Evolutionary conservation across 306 rosid species (phyloP).

Genomic region (Prunus campanulata): DNA sequence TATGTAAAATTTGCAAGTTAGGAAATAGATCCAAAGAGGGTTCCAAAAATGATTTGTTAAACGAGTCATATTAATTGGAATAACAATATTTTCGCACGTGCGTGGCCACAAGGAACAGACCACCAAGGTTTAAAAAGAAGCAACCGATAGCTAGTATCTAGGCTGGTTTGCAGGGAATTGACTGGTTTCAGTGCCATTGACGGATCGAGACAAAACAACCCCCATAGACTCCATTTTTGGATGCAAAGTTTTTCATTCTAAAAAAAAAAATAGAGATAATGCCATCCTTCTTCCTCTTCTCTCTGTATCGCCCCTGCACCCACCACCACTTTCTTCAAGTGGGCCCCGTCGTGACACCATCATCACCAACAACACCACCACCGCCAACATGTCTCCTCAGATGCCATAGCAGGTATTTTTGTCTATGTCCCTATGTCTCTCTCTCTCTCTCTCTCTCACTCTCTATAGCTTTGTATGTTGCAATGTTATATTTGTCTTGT

Average conservation of each 20-base stretch:
- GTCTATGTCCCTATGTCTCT: background rate
- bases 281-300: conserved; percentile 30
- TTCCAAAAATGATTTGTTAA: no score
- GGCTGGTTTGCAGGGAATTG: conserved; percentile 52
- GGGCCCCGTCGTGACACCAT: conserved; percentile 37
- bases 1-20: no score
- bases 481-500: conserved; percentile 47
- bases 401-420: conserved; percentile 52
- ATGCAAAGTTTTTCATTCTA: conserved; percentile 30
- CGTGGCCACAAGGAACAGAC: background rate
- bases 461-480: background rate
- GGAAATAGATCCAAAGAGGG: no score
- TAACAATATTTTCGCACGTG: background rate
- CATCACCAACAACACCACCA: conserved; percentile 27
- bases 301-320: conserved; percentile 24
- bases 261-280: conserved; percentile 17
- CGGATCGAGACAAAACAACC: conserved; percentile 34
- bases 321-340: conserved; percentile 36
- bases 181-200: conserved; percentile 42
- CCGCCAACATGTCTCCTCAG: conserved; percentile 39
- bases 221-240: conserved; percentile 19
- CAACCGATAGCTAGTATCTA: conserved; percentile 39
- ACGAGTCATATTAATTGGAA: no score
- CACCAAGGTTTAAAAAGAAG: background rate
- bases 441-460: conserved; percentile 1